Evolutionary conservation across 176 grass and related monocot species (phyloP).

Genomic region (Guadua angustifolia): DNA sequence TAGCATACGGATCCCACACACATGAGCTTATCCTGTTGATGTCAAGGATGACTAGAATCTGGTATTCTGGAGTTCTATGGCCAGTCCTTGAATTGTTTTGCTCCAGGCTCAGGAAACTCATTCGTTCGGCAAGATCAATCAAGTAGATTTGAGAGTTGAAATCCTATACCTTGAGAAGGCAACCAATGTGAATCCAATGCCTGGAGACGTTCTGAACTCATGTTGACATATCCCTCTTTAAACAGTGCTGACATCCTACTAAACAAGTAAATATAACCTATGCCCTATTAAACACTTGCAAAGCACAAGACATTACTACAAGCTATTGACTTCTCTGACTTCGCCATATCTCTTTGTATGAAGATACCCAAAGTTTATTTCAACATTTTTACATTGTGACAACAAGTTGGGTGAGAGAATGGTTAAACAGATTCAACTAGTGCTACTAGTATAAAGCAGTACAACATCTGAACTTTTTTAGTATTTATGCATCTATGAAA

Average conservation of each 20-base stretch:
- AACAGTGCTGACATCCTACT: slow-evolving; percentile 9
- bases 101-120: neutral
- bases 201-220: neutral
- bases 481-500: neutral
- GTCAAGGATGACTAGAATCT: slow-evolving; percentile 1
- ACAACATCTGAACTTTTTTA: neutral
- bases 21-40: neutral
- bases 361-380: neutral
- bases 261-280: slow-evolving; percentile 1
- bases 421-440: slow-evolving; percentile 9
- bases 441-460: neutral
- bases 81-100: neutral
- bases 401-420: neutral
- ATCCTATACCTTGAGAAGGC: neutral
- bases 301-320: slow-evolving; percentile 7
- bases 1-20: neutral
- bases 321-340: neutral
- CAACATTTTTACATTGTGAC: slow-evolving; percentile 4
- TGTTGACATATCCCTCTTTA: slow-evolving; percentile 2
- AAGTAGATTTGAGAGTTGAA: neutral
- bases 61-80: neutral
- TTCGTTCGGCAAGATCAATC: neutral
- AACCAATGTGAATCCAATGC: neutral
- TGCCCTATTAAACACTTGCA: slow-evolving; percentile 3
- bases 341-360: neutral